Conservation (phyloP, 148 eudicot genomes). For the Amaranthus palmeri region DNA sequence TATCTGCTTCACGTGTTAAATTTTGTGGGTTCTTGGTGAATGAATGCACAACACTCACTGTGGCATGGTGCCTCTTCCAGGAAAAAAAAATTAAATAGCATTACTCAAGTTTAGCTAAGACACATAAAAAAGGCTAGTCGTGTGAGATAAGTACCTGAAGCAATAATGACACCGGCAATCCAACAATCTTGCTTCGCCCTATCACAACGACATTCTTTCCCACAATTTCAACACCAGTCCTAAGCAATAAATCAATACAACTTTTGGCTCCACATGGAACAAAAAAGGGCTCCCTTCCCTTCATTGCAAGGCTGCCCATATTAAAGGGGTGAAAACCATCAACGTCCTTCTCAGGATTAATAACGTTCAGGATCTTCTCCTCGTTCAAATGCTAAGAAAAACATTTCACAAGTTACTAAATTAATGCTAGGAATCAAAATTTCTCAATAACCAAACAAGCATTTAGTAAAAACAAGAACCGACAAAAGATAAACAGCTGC, state of each 20-base stretch:
- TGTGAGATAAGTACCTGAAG: conserved; percentile 34
- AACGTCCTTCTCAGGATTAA: conserved; percentile 50
- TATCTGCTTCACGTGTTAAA: conserved; percentile 46
- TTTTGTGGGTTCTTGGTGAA: conserved; percentile 45
- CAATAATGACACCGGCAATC: conserved; percentile 46
- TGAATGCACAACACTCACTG: conserved; percentile 50
- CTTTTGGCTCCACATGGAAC: conserved; percentile 54
- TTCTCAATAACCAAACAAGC: not conserved
- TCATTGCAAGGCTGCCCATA: conserved; percentile 53
- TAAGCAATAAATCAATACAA: conserved; percentile 40
- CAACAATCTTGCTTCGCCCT: conserved; percentile 54
- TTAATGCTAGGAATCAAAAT: not conserved
- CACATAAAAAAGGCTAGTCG: not conserved
- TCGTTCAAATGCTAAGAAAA: conserved; percentile 40
- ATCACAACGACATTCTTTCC: conserved; percentile 47
- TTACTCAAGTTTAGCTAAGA: not conserved
- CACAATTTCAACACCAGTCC: conserved; percentile 36
- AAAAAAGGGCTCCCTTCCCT: conserved; percentile 48
- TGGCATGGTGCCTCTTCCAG: conserved; percentile 50
- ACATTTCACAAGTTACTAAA: conserved; percentile 18
- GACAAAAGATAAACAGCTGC: not conserved
- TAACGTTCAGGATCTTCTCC: conserved; percentile 40
- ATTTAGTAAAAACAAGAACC: not conserved
- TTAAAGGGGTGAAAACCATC: conserved; percentile 58
- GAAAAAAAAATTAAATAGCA: conserved; percentile 13